Base-by-base conservation (phyloP, 305 asterid genomes). In the Petunia hybrid region DNA sequence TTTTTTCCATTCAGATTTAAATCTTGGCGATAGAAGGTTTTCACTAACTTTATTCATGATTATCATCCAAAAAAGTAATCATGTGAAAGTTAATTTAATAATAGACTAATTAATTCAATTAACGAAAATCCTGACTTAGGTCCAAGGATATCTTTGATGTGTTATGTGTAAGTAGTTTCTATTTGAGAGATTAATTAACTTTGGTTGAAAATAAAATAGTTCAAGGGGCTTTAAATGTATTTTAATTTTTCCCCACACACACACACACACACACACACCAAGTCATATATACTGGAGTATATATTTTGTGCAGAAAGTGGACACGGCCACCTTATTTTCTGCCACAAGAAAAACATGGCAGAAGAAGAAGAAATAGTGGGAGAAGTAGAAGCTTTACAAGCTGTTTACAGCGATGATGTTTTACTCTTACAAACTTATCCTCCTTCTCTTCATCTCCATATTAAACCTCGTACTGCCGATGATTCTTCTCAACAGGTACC, bases 381-480 rank as follows among this genome's bases (percentile, higher is more conserved):
- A 8, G 99, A 95, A 87, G 84, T 94, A 48, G 97, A 94, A 83
- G 99, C 99, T 16, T 90, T 84, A 14, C 76, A 84, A 88, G 89
- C 99, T 45, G 97, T 95, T 22, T 94, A 95, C 82, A 93, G 92
- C 14, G 98, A 90, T 63, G 97, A 91, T 85, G 91, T 96, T 84
- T 81, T 46, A 2, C 85, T 95, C 74, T 79, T 91, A 62, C 83
- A 86, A n/a, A 39, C 87, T 56, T 92, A 82, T 81, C 98, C 97
- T 78, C 97, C 96, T 5, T 89, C 90, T 82, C 89, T 95, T 79
- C 94, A 81, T 82, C 87, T 92, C 66, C 97, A 89, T 85, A 92
- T 95, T 66, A 89, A 85, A 82, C 99, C 98, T 68, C 97, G 98
- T 62, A 95, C 99, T 12, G 99, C 98, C 85, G 98, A 91, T n/a